Percentiles rank a stretch among this genome's conserved stretches.
phyloP scores from a whole-genome alignment of 2,329 filamentous ascomycete species.

The Trichoderma hamatum region DNA sequence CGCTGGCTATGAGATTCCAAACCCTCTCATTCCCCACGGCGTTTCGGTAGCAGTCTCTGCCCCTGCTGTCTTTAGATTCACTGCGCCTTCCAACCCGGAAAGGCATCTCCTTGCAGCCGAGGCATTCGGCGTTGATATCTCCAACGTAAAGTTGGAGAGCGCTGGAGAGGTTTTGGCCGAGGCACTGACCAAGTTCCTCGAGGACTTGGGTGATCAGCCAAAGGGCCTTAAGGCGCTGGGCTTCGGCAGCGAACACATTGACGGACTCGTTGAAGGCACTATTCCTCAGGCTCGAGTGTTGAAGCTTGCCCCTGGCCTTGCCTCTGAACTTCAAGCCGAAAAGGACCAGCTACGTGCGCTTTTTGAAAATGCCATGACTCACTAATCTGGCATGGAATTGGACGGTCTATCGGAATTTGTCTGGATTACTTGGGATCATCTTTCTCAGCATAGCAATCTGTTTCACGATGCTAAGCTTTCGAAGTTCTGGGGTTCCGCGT shows the following conservation, averaged over 20 bases:
- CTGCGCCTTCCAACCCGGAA: conserved; percentile 86
- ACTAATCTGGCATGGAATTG: conserved; percentile 32
- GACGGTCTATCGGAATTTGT: conserved; percentile 47
- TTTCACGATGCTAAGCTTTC: conserved; percentile 64
- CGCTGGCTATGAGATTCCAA: conserved; percentile 75
- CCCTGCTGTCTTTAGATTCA: conserved; percentile 93
- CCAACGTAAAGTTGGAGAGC: conserved; percentile 82
- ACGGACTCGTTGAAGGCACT: conserved; percentile 87
- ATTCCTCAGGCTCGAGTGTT: conserved; percentile 89
- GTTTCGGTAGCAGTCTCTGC: conserved; percentile 94
- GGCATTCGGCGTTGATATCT: conserved; percentile 86
- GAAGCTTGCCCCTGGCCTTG: conserved; percentile 84
- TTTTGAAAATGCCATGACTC: conserved; percentile 63
- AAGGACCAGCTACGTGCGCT: conserved; percentile 70
- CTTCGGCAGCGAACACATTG: conserved; percentile 74
- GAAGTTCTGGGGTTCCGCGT: conserved; percentile 63
- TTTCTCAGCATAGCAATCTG: conserved; percentile 69
- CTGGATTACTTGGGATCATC: conserved; percentile 66
- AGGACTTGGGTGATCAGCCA: conserved; percentile 86
- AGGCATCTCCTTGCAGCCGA: conserved; percentile 89
- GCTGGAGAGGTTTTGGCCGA: conserved; percentile 88
- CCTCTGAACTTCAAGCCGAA: conserved; percentile 68
- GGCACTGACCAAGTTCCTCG: conserved; percentile 78
- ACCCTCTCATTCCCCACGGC: conserved; percentile 89
- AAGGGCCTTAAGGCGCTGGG: conserved; percentile 81